Evolutionary conservation across 495 filamentous ascomycete genomes (phyloP), one percentile per base, ranked within the genome.

Genomic region (Saxophila tyrrhenica): DNA sequence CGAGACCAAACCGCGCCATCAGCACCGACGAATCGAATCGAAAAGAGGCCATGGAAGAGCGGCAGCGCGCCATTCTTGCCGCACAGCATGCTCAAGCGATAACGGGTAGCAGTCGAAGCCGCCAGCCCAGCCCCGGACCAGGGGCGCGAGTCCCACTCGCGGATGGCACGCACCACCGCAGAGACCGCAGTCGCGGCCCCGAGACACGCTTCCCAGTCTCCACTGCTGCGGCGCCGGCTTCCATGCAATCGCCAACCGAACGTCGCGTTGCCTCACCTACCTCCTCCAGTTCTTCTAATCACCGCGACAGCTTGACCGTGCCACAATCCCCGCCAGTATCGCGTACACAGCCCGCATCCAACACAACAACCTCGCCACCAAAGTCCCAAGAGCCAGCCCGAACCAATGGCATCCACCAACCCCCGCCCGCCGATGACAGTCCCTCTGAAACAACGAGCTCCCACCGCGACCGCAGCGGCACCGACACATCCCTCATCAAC

Each of bases 21-120:
- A 94, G 87, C 68, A 94, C 89, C 0, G 92, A 99, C 64, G 92
- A 97, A 73, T 91, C 86, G 70, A 94, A 94, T 69, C 86, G 92
- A 35, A 88, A 89, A 51, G 89, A 86, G 13, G 81, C 91, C 63
- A 89, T 94, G 80, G 91, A 97, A 65, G 91, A 92, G 55, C 82
- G 92, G 24, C 84, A 85, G 62, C 82, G 89, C 43, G 87, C 87
- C 25, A 83, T 97, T 48, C 77, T 81, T 78, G 82, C 69, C 78
- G 91, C 48, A 82, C 79, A 57, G 32, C 81, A 68, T 77, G 91
- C 48, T 81, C 80, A 62, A 44, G 49, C 48, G 3, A 25, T 21
- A 2, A 44, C 55, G 13, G 59, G 59, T 13, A 48, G 55, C 59
- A 47, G n/a, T 39, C 81, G 80, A 20, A 87, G 82, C 59, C 89